A percentile compares a stretch with the other conserved stretches of the same genome.
Evolutionary conservation across 208 protist genomes (phyloP).

Genomic region (Blastocrithidia nonstop): DNA sequence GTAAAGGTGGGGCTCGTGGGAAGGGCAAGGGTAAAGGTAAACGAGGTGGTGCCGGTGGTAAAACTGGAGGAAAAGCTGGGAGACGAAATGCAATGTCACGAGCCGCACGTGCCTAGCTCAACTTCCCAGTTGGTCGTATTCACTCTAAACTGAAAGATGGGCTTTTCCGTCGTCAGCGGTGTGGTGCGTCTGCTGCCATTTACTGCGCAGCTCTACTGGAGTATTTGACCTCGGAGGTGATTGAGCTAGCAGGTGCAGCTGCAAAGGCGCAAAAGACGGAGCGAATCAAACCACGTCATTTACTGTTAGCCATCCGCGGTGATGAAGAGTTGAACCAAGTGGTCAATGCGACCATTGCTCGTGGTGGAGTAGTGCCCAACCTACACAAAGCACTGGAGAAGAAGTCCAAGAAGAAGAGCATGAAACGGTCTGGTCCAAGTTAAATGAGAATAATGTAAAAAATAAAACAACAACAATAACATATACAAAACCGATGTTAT

Average conservation of each 20-base stretch:
- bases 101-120: constrained; percentile 78
- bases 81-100: constrained; percentile 75
- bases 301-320: constrained; percentile 96
- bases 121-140: constrained; percentile 97
- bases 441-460: neutral
- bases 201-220: constrained; percentile 98
- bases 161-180: constrained; percentile 89
- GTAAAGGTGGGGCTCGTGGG: constrained; percentile 56
- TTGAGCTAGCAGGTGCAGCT: constrained; percentile 96
- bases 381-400: constrained; percentile 83
- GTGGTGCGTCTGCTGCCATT: constrained; percentile 94
- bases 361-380: constrained; percentile 80
- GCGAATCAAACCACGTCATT: constrained; percentile 97
- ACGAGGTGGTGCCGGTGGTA: constrained; percentile 68
- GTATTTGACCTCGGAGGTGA: constrained; percentile 97
- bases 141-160: constrained; percentile 96
- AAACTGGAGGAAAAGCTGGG: constrained; percentile 78
- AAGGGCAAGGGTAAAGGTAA: constrained; percentile 80
- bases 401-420: constrained; percentile 83
- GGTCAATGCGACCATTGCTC: constrained; percentile 90
- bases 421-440: constrained; percentile 35
- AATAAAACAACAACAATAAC: constrained; percentile 7
- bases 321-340: constrained; percentile 98
- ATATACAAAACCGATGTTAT: neutral
- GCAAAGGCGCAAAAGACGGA: constrained; percentile 95